Percentiles rank a stretch among this genome's conserved stretches.
Conservation (phyloP, 768 basidiomycete species). For the Rhodotorula sphaerocarpa region DNA sequence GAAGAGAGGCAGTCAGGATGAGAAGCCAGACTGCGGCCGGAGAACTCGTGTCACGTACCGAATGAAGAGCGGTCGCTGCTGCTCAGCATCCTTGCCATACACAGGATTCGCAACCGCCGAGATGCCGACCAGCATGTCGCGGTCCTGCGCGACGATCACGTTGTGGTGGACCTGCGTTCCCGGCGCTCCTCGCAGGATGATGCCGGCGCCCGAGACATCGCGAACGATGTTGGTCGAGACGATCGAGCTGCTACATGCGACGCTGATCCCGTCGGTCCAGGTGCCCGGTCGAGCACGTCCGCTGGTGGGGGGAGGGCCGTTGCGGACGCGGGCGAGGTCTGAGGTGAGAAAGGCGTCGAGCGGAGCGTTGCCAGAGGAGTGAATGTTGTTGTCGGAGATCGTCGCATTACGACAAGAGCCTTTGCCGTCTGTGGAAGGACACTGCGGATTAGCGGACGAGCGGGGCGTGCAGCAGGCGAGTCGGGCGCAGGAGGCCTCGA, state of each 20-base stretch:
- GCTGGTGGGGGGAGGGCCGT: conserved; percentile 17
- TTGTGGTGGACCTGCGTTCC: conserved; percentile 33
- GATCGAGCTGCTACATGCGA: conserved; percentile 39
- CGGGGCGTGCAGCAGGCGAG: neutral
- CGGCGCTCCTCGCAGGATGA: conserved; percentile 37
- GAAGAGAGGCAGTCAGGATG: neutral
- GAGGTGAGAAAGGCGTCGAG: conserved; percentile 31
- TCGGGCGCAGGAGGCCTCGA: neutral
- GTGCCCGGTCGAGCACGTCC: conserved; percentile 30
- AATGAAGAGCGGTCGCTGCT: conserved; percentile 12
- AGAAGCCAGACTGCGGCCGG: too few relatives aligned
- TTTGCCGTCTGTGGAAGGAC: neutral
- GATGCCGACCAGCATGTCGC: conserved; percentile 36
- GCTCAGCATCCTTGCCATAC: neutral
- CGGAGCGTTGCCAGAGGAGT: conserved; percentile 30
- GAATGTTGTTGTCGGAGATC: conserved; percentile 23
- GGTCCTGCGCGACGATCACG: conserved; percentile 32
- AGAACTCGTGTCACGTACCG: conserved; percentile 5
- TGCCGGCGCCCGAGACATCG: conserved; percentile 40
- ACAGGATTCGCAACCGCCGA: conserved; percentile 35
- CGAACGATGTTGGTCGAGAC: conserved; percentile 41
- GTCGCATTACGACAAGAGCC: conserved; percentile 21
- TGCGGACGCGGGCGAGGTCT: conserved; percentile 24
- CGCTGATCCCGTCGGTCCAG: conserved; percentile 44
- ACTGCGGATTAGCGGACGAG: neutral